Percentiles rank a stretch among this genome's conserved stretches.
Evolutionary conservation across 1,139 yeast species (phyloP).

Genomic region (Eremothecium gossypii): DNA sequence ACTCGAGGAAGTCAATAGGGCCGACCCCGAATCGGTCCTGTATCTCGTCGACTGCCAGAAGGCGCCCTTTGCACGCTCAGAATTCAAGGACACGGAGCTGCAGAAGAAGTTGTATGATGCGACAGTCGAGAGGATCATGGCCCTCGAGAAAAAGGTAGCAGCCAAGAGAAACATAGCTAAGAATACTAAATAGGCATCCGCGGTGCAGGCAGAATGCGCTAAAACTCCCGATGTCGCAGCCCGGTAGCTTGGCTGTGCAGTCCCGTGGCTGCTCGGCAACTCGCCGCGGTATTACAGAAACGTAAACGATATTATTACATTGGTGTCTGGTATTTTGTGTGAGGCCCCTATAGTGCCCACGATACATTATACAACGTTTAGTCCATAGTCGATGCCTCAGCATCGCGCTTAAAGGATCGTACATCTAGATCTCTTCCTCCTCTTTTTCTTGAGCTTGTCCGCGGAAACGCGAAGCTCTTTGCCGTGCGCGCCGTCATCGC

Average conservation of each 20-base stretch:
- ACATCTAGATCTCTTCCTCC: constrained; percentile 31
- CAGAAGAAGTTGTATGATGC: constrained; percentile 54
- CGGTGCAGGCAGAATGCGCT: too few relatives aligned
- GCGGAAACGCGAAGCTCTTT: neutral
- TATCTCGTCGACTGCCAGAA: constrained; percentile 65
- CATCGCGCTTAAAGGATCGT: constrained; percentile 22
- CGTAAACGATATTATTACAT: too few relatives aligned
- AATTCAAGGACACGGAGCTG: constrained; percentile 50
- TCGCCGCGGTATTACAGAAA: too few relatives aligned
- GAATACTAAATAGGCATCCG: neutral
- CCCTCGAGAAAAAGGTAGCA: constrained; percentile 64
- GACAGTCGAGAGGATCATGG: constrained; percentile 48
- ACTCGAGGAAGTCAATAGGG: constrained; percentile 33
- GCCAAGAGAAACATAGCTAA: constrained; percentile 39
- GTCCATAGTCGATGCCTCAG: neutral
- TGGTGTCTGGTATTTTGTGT: too few relatives aligned
- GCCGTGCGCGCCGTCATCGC: constrained; percentile 1
- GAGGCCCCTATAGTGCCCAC: too few relatives aligned
- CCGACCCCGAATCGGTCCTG: constrained; percentile 51
- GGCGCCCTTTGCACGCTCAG: constrained; percentile 50
- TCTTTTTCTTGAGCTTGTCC: constrained; percentile 12
- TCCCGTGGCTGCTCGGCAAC: neutral
- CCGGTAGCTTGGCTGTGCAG: too few relatives aligned
- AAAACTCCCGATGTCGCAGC: too few relatives aligned
- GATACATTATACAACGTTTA: too few relatives aligned